Evolutionary conservation across 2,329 filamentous ascomycete species (phyloP).

Genomic region (Fusarium falciforme): DNA sequence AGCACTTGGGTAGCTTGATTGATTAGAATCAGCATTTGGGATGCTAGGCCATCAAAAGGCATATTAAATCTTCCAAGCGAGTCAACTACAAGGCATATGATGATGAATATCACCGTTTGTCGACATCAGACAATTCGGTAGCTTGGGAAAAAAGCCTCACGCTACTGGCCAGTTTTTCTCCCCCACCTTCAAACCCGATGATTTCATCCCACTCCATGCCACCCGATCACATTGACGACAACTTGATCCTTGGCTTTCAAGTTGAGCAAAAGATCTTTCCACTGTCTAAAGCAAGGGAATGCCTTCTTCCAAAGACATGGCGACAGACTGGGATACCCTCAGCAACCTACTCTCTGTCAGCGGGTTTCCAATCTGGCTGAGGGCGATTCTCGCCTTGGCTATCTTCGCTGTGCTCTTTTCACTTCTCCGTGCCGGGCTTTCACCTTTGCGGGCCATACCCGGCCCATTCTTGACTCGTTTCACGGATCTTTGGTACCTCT

Average conservation of each 20-base stretch:
- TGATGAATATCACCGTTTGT: neutral
- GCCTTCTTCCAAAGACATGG: neutral
- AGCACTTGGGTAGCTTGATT: neutral
- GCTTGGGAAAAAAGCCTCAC: neutral
- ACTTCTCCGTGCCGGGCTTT: neutral
- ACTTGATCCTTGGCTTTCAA: neutral
- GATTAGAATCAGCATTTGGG: neutral
- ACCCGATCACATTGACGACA: neutral
- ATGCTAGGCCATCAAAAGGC: neutral
- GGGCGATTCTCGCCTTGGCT: neutral
- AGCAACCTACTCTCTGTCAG: neutral
- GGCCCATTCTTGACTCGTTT: neutral
- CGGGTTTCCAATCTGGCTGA: neutral
- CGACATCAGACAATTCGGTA: neutral
- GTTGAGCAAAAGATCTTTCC: neutral
- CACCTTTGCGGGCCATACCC: neutral
- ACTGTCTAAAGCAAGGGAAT: neutral
- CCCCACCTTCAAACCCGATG: neutral
- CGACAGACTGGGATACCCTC: neutral
- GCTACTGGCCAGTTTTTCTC: neutral
- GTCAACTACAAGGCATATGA: neutral
- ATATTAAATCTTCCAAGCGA: neutral
- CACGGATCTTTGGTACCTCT: conserved; percentile 18
- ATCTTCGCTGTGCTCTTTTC: neutral
- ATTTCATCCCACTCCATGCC: neutral